Base-by-base conservation (phyloP, 176 grass and related monocot species). In the Puya raimondii region DNA sequence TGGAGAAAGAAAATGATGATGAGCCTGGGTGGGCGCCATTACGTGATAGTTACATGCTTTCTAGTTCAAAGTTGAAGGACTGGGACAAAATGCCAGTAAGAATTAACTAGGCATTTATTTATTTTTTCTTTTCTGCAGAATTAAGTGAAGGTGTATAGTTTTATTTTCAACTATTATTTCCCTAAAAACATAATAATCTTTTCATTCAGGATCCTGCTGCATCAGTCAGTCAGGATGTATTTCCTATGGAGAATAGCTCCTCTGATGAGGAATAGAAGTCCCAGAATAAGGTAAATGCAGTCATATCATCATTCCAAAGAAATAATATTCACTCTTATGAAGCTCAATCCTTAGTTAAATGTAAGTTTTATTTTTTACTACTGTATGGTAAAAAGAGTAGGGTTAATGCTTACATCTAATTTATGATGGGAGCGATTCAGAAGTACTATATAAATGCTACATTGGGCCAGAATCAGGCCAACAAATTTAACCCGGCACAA, bases 51-150 rank as follows among this genome's bases (percentile, higher is more conserved):
- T 77, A 77, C 65, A 77, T 69, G 74, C 74, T 77, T 50, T 66
- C 72, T 2, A 69, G 29, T 77, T 59, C 74, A 9, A 77, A 77
- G 65, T 69, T 77, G 65, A 77, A 77, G 65, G 74, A 77, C 65
- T 77, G 74, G 75, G 75, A 77, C 18, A 76, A 76, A 76, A 67
- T 54, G 64, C 14, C 52, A 17, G 74, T 76, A 76, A 56, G 64
- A 14, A 57, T 21, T 42, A n/a, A 10, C 5, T 20, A 22, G 7
- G 16, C 56, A 61, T 9, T 22, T 15, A 20, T 61, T 61, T 56
- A 12, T 61, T 10, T 61, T 61, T 61, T 61, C 56, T 42, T 61
- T 61, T 61, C 56, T 10, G 16, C 16, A 21, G 21, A 16, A 18
- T 61, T n/a, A 42, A 42, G 4, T 7, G 33, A 42, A 42, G 2